Base-by-base conservation (phyloP, 2,329 filamentous ascomycete species). In the Aspergillus sp. region DNA sequence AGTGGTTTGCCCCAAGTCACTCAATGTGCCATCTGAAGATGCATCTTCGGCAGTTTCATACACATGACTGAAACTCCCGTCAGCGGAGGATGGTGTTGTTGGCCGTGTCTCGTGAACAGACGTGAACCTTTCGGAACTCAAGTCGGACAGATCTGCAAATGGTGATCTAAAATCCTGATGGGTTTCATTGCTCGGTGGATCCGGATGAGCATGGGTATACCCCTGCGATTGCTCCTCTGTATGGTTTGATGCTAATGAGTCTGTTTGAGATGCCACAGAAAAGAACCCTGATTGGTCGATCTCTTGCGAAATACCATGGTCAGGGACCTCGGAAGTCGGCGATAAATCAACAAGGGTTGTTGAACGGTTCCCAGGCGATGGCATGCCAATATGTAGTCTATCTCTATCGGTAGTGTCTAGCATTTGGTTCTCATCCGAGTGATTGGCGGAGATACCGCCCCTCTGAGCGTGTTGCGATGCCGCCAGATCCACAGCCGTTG, bases 271-370 rank as follows among this genome's bases (percentile, higher is more conserved):
- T 6, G 49, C 34, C 8, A 51, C 45, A 4, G 60, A 57, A 37
- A 59, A 60, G 43, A 56, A 61, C 30, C 56, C 51, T 11, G 57
- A 53, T 33, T 44, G 45, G 4, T 11, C 10, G 19, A 12, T 29
- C 6, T n/a, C 54, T 53, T 8, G 54, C 46, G 29, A 53, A 51
- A 49, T 42, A 32, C 42, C 57, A 43, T 49, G 49, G 28, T 56
- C 60, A 10, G 49, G 53, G 34, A 55, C 64, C 50, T 72, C 67
- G n/a, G 70, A 70, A 6, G 67, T 72, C 27, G 72, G 71, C 4
- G 71, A 74, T 8, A 73, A 61, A 46, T 73, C 67, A 37, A 70
- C 50, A 6, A 70, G 53, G 28, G 65, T 68, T 42, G 71, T 68
- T 2, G 70, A 71, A 13, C 64, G 63, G 42, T 69, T 66, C 37